These are phyloP conservation scores for Anisodus acutangulus DNA, from an alignment of 257 asterid genomes.

Conservation along the genomic window DNA sequence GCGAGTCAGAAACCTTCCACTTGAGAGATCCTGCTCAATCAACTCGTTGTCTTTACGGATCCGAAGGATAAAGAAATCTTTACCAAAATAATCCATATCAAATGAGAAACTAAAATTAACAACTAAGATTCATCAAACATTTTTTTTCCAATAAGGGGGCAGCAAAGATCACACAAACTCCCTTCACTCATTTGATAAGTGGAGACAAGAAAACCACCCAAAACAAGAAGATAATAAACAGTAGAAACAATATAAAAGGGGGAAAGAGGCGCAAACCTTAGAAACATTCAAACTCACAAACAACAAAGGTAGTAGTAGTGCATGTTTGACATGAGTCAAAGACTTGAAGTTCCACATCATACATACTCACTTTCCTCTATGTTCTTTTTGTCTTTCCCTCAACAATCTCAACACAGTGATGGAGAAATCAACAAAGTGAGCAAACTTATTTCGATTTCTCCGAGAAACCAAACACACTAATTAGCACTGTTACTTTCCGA, in stretches of 20 bases:
- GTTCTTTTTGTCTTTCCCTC: neutral
- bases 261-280: conserved; percentile 24
- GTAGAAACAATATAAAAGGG: neutral
- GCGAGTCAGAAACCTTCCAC: no score
- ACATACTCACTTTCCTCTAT: neutral
- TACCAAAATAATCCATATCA: neutral
- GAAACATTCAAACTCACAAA: conserved; percentile 26
- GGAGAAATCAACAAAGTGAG: conserved; percentile 28
- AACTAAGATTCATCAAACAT: neutral
- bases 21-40: no score
- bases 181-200: neutral
- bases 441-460: neutral
- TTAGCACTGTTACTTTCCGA: neutral
- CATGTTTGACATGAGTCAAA: conserved; percentile 31
- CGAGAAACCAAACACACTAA: neutral
- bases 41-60: no score
- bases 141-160: neutral
- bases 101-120: neutral
- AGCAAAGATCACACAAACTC: neutral
- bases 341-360: conserved; percentile 18
- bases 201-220: neutral
- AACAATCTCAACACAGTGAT: neutral
- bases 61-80: neutral
- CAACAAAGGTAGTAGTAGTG: neutral
- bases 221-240: conserved; percentile 8